These are phyloP conservation scores for Crithidia thermophila DNA, from an alignment of 208 protist species.

Conservation along the genomic window DNA sequence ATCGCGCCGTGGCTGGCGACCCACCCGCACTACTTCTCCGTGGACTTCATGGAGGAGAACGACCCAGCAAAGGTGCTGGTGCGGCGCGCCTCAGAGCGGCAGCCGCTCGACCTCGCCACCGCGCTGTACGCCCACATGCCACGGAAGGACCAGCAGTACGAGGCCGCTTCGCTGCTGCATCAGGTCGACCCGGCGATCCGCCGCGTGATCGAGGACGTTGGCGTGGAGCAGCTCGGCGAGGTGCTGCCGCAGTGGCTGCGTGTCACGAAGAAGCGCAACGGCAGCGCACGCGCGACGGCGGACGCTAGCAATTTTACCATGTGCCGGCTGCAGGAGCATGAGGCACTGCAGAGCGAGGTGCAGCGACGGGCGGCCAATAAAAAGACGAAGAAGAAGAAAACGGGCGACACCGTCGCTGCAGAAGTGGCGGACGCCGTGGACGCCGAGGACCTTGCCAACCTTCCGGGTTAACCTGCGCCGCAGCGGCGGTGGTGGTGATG, in stretches of 20 bases:
- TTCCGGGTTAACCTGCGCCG: not conserved
- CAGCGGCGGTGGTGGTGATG: not conserved
- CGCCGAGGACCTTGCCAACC: slow-evolving; percentile 7
- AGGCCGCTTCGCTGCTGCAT: slow-evolving; percentile 32
- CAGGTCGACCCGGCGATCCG: slow-evolving; percentile 39
- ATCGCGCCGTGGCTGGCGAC: slow-evolving; percentile 63
- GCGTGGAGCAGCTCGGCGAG: slow-evolving; percentile 36
- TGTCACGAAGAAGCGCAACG: slow-evolving; percentile 19
- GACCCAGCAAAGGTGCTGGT: slow-evolving; percentile 55
- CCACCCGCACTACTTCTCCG: slow-evolving; percentile 63
- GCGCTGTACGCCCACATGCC: slow-evolving; percentile 59
- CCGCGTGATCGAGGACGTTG: slow-evolving; percentile 41
- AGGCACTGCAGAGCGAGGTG: slow-evolving; percentile 7
- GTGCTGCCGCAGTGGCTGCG: slow-evolving; percentile 65
- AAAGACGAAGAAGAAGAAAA: not conserved
- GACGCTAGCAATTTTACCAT: slow-evolving; percentile 1
- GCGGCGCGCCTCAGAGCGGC: slow-evolving; percentile 58
- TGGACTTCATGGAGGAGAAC: slow-evolving; percentile 58
- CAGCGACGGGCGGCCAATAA: slow-evolving; percentile 9
- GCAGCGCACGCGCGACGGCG: not conserved
- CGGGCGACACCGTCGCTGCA: too few relatives aligned
- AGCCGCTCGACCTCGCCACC: slow-evolving; percentile 66
- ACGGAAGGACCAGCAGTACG: slow-evolving; percentile 18
- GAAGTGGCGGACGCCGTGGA: slow-evolving; percentile 7
- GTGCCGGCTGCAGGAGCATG: slow-evolving; percentile 19